Evolutionary conservation across 768 basidiomycete genomes (phyloP).

Genomic region (Kwoniella sp.): DNA sequence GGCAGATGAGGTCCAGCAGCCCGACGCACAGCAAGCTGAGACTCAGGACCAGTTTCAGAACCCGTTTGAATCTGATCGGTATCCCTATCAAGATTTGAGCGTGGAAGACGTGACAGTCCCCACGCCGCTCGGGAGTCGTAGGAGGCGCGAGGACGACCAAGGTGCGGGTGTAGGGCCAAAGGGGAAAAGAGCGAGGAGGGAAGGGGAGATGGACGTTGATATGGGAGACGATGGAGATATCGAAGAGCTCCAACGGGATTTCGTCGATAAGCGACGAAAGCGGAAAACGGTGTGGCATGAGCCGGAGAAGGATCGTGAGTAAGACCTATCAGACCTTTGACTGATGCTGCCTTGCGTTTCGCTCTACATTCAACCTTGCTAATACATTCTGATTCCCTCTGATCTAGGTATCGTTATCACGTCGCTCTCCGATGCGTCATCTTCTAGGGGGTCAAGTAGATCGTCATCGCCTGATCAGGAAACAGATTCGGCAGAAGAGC

Average conservation of each 20-base stretch:
- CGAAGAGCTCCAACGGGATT: constrained; percentile 6
- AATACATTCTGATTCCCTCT: too few relatives aligned
- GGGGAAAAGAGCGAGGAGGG: constrained; percentile 13
- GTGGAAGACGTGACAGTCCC: constrained; percentile 34
- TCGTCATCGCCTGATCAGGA: constrained; percentile 32
- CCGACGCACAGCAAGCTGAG: background rate
- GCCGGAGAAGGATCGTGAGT: constrained; percentile 51
- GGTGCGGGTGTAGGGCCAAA: background rate
- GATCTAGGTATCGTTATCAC: constrained; percentile 46
- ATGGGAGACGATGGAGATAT: constrained; percentile 18
- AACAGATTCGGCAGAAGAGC: background rate
- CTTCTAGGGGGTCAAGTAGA: constrained; percentile 29
- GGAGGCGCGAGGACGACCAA: constrained; percentile 14
- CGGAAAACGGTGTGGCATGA: constrained; percentile 40
- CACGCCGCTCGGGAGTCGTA: constrained; percentile 7
- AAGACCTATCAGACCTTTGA: background rate
- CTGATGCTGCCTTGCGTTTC: background rate
- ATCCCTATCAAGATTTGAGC: constrained; percentile 8
- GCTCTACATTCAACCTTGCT: background rate
- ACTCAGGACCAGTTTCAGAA: background rate
- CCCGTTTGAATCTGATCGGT: background rate
- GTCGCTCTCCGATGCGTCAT: constrained; percentile 27
- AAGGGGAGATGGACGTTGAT: constrained; percentile 35
- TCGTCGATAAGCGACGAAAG: constrained; percentile 1
- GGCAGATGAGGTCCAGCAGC: constrained; percentile 29